Base-by-base conservation (phyloP, 78 protist genomes). In the Creolimax fragrantissima region DNA sequence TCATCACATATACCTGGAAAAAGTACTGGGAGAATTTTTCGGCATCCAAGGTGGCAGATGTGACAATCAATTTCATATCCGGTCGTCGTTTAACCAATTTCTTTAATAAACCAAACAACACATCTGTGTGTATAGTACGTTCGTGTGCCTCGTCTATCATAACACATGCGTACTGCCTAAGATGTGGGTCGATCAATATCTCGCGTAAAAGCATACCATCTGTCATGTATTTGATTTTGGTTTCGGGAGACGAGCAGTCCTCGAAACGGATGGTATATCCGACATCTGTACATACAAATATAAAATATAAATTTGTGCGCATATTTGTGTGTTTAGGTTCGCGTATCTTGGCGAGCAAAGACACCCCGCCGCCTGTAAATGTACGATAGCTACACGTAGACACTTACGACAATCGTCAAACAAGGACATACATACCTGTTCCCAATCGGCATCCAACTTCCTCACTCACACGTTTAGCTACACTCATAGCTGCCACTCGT, bases 81-180 rank as follows among this genome's bases (percentile, higher is more conserved):
- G 94, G 95, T 41, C 99, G 89, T 83, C 89, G 39, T 84, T 17
- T 6, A 35, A 94, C 44, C 17, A 95, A 41, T 44, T 92, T 37
- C 95, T 99, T 99, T 85, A 97, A 84, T 36, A 99, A 93, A 3
- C 99, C 99, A 91, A 99, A 98, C 85, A 99, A 93, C 2, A 99
- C 99, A 89, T 98, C 99, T 3, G 99, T 99, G 95, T 95, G 92
- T 89, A 99, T 94, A 7, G 99, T 96, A 43, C 99, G 95, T 93
- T 99, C 99, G 97, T 99, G 99, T 5, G 99, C 99, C 92, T 99
- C 99, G 93, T 99, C 99, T 3, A 98, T 89, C 88, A 98, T 97
- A 88, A 98, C 91, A 3, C 95, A 94, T 24, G 74, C 74, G 24
- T 58, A 58, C 74, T 58, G 74, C 5, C 41, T 83, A 5, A 83